These are phyloP conservation scores for Gossypium mustelinum DNA, from an alignment of 345 rosid species.

Conservation along the genomic window DNA sequence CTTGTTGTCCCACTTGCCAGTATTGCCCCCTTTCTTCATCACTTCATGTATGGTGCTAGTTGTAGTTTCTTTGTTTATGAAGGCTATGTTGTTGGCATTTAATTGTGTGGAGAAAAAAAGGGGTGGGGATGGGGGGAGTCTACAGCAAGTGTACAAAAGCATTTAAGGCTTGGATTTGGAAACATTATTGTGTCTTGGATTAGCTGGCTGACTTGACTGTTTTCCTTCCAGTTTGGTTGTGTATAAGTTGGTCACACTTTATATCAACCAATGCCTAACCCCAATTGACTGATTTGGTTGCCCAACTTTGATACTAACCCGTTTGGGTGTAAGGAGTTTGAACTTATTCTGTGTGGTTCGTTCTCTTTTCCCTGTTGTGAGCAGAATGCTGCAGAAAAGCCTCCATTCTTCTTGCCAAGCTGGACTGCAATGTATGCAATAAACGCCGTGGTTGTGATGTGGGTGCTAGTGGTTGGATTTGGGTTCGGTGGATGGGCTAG, in stretches of 20 bases:
- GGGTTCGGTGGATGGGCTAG: slow-evolving; percentile 99
- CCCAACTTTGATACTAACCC: background rate
- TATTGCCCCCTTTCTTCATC: background rate
- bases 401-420: slow-evolving; percentile 76
- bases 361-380: background rate
- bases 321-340: background rate
- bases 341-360: background rate
- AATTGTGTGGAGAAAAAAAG: slow-evolving; percentile 26
- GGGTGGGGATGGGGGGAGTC: slow-evolving; percentile 15
- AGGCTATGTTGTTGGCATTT: background rate
- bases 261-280: background rate
- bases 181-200: slow-evolving; percentile 20
- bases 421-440: slow-evolving; percentile 86
- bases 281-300: background rate
- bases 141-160: slow-evolving; percentile 29
- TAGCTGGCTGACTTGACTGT: slow-evolving; percentile 39
- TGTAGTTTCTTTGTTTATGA: slow-evolving; percentile 8
- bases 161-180: slow-evolving; percentile 27
- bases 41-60: slow-evolving; percentile 7
- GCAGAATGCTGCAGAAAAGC: slow-evolving; percentile 97
- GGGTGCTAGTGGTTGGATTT: slow-evolving; percentile 86
- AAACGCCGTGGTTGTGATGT: slow-evolving; percentile 67
- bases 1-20: background rate
- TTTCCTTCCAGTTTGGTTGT: background rate
- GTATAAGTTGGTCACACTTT: background rate